Conservation (phyloP, 2,329 filamentous ascomycete species). For the Colletotrichum tropicicola region DNA sequence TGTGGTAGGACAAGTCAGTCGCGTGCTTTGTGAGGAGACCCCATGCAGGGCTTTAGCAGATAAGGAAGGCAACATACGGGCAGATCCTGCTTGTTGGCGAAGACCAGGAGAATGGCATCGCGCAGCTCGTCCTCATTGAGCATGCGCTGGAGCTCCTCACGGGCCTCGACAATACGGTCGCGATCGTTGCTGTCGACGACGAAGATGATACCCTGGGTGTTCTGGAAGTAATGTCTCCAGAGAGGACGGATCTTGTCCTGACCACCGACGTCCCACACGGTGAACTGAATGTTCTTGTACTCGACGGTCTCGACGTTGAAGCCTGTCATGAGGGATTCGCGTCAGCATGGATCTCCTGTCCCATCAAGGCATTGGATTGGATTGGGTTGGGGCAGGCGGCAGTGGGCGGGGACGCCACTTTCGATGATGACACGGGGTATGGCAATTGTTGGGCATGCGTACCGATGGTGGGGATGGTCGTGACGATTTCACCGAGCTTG, state of each 20-base stretch:
- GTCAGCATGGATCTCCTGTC: slow-evolving; percentile 34
- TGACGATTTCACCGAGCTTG: slow-evolving; percentile 99
- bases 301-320: slow-evolving; percentile 99
- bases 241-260: slow-evolving; percentile 99
- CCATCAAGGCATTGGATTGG: not conserved
- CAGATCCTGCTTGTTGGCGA: slow-evolving; percentile 99
- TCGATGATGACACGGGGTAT: not conserved
- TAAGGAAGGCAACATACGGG: slow-evolving; percentile 70
- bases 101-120: slow-evolving; percentile 95
- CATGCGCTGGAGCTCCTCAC: slow-evolving; percentile 97
- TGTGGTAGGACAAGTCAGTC: slow-evolving; percentile 46
- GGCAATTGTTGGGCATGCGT: slow-evolving; percentile 46
- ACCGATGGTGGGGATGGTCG: slow-evolving; percentile 98
- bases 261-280: slow-evolving; percentile 99
- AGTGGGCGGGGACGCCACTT: not conserved
- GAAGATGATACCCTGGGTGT: slow-evolving; percentile 99
- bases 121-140: slow-evolving; percentile 99
- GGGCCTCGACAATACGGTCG: slow-evolving; percentile 96
- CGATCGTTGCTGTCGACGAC: slow-evolving; percentile 99
- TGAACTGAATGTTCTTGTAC: slow-evolving; percentile 99
- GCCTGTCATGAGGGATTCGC: slow-evolving; percentile 57
- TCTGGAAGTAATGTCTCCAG: slow-evolving; percentile 99
- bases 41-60: not conserved
- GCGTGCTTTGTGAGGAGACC: not conserved
- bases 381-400: not conserved